These are phyloP conservation scores for Volvariella volvacea DNA, from an alignment of 1,284 basidiomycete species.

Conservation along the genomic window DNA sequence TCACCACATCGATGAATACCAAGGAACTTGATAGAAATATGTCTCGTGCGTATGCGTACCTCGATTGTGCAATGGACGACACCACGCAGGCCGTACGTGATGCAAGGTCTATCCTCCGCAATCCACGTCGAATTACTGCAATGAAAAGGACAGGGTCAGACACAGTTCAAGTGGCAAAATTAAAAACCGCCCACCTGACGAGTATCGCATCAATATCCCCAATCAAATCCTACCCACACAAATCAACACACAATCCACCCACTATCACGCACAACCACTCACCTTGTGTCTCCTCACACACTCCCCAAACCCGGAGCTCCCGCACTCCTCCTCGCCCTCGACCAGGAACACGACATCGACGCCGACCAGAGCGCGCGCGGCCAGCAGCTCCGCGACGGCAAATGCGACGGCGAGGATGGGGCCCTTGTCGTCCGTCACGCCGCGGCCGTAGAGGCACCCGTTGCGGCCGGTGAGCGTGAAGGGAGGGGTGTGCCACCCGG, in stretches of 20 bases:
- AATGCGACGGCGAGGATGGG: slow-evolving; percentile 90
- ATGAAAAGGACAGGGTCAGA: slow-evolving; percentile 1
- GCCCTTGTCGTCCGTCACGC: slow-evolving; percentile 89
- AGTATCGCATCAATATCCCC: slow-evolving; percentile 84
- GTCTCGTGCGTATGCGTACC: no score
- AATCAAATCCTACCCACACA: slow-evolving; percentile 67
- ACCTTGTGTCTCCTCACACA: slow-evolving; percentile 76
- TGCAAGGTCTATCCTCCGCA: slow-evolving; percentile 88
- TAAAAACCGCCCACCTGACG: slow-evolving; percentile 47
- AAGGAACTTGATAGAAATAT: neutral
- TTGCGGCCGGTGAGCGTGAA: slow-evolving; percentile 81
- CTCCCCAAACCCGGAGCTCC: slow-evolving; percentile 79
- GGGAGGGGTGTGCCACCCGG: slow-evolving; percentile 82
- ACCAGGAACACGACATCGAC: slow-evolving; percentile 89
- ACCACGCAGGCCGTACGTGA: slow-evolving; percentile 92
- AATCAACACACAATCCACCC: neutral
- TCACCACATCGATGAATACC: no score
- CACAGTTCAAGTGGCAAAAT: neutral
- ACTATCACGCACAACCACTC: slow-evolving; percentile 9
- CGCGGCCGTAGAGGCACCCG: slow-evolving; percentile 92
- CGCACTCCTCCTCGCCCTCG: slow-evolving; percentile 95
- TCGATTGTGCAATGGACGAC: slow-evolving; percentile 81
- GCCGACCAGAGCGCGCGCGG: slow-evolving; percentile 63
- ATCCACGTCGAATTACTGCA: slow-evolving; percentile 95
- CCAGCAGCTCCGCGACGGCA: slow-evolving; percentile 78